Conservation (phyloP, 352 stramenopile genomes). For the Lagenidium giganteum region DNA sequence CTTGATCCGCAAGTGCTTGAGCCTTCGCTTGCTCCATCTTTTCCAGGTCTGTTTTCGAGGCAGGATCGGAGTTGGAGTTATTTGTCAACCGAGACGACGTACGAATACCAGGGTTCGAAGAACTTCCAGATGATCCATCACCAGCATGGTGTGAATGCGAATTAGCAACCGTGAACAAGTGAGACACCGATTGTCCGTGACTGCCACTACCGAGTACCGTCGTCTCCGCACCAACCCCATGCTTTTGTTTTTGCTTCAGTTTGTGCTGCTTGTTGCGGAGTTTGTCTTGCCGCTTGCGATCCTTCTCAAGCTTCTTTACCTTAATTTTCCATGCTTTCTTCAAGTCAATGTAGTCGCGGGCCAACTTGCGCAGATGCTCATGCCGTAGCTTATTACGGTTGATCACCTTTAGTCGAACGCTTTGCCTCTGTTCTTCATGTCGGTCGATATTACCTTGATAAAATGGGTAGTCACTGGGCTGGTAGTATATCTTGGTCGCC, state of each 20-base stretch:
- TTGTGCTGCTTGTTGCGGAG: slow-evolving; percentile 53
- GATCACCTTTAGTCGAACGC: slow-evolving; percentile 57
- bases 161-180: slow-evolving; percentile 31
- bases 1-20: slow-evolving; percentile 71
- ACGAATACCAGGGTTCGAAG: slow-evolving; percentile 34
- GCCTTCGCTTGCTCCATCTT: slow-evolving; percentile 79
- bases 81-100: slow-evolving; percentile 83
- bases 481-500: slow-evolving; percentile 60
- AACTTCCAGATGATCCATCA: slow-evolving; percentile 10
- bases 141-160: slow-evolving; percentile 15
- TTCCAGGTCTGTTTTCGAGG: slow-evolving; percentile 69
- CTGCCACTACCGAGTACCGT: slow-evolving; percentile 22
- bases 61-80: slow-evolving; percentile 72
- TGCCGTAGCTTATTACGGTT: slow-evolving; percentile 59
- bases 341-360: slow-evolving; percentile 73
- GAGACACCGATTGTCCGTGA: too few species aligned
- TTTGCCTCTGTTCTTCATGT: slow-evolving; percentile 33
- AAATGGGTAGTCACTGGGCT: slow-evolving; percentile 70
- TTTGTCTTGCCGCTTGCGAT: slow-evolving; percentile 83
- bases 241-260: slow-evolving; percentile 44
- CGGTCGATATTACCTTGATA: slow-evolving; percentile 69
- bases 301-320: slow-evolving; percentile 85
- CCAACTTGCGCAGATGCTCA: slow-evolving; percentile 63
- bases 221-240: slow-evolving; percentile 13
- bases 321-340: slow-evolving; percentile 81